These are phyloP conservation scores for Psidium friedrichsthalianum DNA, from an alignment of 345 rosid genomes.

Conservation along the genomic window DNA sequence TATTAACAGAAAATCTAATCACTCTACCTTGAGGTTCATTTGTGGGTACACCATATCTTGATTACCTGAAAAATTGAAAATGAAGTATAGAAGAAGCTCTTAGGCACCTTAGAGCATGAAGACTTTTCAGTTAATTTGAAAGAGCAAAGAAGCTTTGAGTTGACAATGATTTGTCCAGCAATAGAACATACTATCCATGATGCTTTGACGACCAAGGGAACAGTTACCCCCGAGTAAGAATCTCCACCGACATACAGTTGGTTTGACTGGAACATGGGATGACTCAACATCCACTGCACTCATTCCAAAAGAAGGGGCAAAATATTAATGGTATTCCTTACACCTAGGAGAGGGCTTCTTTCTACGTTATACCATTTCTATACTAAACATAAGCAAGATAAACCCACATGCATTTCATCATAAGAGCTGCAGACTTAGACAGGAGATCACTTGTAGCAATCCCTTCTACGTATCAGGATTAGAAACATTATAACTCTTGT, in stretches of 20 bases:
- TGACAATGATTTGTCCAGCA: background rate
- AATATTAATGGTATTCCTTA: background rate
- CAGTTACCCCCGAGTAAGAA: conserved; percentile 6
- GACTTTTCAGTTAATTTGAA: background rate
- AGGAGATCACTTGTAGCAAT: background rate
- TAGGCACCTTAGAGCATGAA: background rate
- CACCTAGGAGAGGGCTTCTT: background rate
- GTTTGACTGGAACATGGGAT: background rate
- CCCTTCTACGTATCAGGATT: background rate
- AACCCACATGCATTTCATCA: background rate
- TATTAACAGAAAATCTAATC: background rate
- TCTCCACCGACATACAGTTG: conserved; percentile 4
- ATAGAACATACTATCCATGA: conserved; percentile 1
- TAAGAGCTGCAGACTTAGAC: background rate
- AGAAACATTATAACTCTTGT: background rate
- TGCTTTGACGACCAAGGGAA: background rate
- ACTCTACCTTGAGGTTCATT: background rate
- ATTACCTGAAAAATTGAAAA: background rate
- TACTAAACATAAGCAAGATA: background rate
- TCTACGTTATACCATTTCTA: background rate
- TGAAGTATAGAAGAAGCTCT: background rate
- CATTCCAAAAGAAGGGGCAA: background rate
- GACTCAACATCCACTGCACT: conserved; percentile 5
- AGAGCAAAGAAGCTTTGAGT: background rate
- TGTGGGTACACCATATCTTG: background rate